Evolutionary conservation across 129 eudicot genomes (phyloP).

Genomic region (Artemisia argyi): DNA sequence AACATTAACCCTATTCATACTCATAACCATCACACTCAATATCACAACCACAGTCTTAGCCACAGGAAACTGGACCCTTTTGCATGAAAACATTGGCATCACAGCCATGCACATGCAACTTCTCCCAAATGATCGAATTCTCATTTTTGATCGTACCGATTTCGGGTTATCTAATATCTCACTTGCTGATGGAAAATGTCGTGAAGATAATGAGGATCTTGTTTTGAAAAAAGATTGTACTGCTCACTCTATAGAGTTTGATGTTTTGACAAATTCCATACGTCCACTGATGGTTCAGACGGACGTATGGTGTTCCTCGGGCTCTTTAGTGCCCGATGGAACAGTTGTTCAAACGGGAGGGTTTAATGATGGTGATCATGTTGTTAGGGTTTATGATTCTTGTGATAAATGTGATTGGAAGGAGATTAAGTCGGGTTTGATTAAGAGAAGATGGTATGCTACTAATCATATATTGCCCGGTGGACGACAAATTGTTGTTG

Average conservation of each 20-base stretch:
- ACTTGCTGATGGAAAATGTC: constrained; percentile 55
- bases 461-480: constrained; percentile 70
- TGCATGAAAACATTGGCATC: constrained; percentile 54
- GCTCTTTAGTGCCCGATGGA: constrained; percentile 59
- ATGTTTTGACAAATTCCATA: constrained; percentile 41
- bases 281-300: constrained; percentile 70
- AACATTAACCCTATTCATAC: not conserved
- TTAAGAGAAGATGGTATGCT: constrained; percentile 69
- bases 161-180: constrained; percentile 76
- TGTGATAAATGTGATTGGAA: constrained; percentile 70
- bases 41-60: constrained; percentile 1
- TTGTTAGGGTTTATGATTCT: constrained; percentile 42
- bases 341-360: constrained; percentile 69
- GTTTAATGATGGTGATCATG: constrained; percentile 73
- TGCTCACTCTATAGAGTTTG: constrained; percentile 78
- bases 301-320: constrained; percentile 93
- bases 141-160: constrained; percentile 79
- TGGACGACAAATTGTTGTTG: constrained; percentile 65
- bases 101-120: constrained; percentile 99
- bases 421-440: constrained; percentile 36
- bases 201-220: constrained; percentile 37
- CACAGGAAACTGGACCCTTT: constrained; percentile 59
- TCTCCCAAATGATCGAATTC: constrained; percentile 67
- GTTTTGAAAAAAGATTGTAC: constrained; percentile 58
- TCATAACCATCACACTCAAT: not conserved